Conservation (phyloP, 495 filamentous ascomycete genomes). For the Penicillium atrosanguineum region DNA sequence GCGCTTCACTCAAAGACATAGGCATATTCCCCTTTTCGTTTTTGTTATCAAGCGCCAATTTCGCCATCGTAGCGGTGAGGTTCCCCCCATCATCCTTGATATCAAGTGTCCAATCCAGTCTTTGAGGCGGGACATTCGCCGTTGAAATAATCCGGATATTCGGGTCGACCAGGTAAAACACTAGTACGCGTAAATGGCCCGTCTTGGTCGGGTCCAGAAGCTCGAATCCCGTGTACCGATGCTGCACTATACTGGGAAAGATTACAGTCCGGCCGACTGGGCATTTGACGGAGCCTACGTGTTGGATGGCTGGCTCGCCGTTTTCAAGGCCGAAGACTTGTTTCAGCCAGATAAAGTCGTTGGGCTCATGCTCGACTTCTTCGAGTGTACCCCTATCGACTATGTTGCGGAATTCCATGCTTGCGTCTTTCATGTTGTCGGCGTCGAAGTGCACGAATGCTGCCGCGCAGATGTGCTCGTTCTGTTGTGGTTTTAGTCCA, state of each 20-base stretch:
- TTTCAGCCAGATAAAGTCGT: slow-evolving; percentile 27
- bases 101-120: slow-evolving; percentile 36
- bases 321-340: slow-evolving; percentile 36
- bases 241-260: slow-evolving; percentile 45
- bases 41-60: slow-evolving; percentile 29
- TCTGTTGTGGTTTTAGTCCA: slow-evolving; percentile 15
- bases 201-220: slow-evolving; percentile 48
- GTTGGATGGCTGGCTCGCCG: slow-evolving; percentile 31
- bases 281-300: slow-evolving; percentile 23
- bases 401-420: slow-evolving; percentile 30
- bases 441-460: slow-evolving; percentile 22
- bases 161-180: slow-evolving; percentile 56
- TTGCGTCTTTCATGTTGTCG: slow-evolving; percentile 24
- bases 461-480: slow-evolving; percentile 41
- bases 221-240: slow-evolving; percentile 41
- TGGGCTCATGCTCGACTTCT: slow-evolving; percentile 30
- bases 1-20: slow-evolving; percentile 32
- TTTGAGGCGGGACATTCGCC: slow-evolving; percentile 55
- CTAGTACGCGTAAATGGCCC: slow-evolving; percentile 46
- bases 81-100: slow-evolving; percentile 7
- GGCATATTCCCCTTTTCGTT: slow-evolving; percentile 32
- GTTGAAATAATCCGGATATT: slow-evolving; percentile 52
- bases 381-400: slow-evolving; percentile 23
- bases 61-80: slow-evolving; percentile 14
- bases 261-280: slow-evolving; percentile 23